phyloP scores from a whole-genome alignment of 495 filamentous ascomycete species.

The Immersiella caudata region DNA sequence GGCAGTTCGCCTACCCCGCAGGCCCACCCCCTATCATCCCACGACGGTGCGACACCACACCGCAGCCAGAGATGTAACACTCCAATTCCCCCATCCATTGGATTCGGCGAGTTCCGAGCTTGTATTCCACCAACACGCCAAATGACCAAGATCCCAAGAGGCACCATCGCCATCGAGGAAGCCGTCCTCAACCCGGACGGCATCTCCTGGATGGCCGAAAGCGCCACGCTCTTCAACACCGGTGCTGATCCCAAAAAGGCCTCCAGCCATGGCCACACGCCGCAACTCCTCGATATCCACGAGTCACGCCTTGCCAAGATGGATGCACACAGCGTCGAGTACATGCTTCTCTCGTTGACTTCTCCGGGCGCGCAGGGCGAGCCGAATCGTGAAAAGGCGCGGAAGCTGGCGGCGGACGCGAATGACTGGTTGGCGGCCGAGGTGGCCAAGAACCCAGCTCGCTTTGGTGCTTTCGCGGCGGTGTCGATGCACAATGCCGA shows the following conservation, averaged over 20 bases:
- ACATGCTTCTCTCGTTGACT: conserved; percentile 60
- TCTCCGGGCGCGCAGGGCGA: conserved; percentile 63
- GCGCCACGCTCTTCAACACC: conserved; percentile 37
- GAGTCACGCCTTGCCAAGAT: conserved; percentile 53
- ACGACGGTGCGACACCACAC: neutral
- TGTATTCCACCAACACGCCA: too few relatives aligned
- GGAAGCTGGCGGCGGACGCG: conserved; percentile 45
- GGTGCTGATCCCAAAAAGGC: conserved; percentile 15
- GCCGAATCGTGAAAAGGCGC: conserved; percentile 40
- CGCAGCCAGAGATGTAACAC: conserved; percentile 2
- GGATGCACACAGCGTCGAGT: conserved; percentile 62
- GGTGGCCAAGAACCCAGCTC: conserved; percentile 53
- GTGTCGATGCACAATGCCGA: conserved; percentile 47
- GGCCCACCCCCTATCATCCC: neutral
- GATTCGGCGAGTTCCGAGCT: too few relatives aligned
- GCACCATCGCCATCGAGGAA: conserved; percentile 60
- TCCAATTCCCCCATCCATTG: neutral
- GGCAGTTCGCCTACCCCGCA: conserved; percentile 21
- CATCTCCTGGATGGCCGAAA: conserved; percentile 33
- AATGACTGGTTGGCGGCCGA: conserved; percentile 62
- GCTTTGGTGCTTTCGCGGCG: conserved; percentile 60
- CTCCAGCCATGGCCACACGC: conserved; percentile 21
- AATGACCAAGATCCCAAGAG: conserved; percentile 46
- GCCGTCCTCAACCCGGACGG: conserved; percentile 55
- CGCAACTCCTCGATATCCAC: conserved; percentile 46